Base-by-base conservation (phyloP, 2,329 filamentous ascomycete genomes). In the Colletotrichum sp. region DNA sequence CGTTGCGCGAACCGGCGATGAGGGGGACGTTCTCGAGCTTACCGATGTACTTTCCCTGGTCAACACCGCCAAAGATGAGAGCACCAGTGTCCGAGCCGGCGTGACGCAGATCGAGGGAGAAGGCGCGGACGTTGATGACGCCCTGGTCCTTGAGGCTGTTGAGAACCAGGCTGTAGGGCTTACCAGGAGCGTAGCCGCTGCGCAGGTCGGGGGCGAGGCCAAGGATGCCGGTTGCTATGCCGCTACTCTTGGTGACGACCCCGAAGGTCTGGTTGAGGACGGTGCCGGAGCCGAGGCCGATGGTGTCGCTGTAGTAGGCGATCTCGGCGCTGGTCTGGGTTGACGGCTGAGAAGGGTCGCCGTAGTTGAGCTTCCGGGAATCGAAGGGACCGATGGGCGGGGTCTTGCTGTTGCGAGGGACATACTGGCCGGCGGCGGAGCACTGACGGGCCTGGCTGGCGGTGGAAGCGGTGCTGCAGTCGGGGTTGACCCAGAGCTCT, bases 401-500 rank as follows among this genome's bases (percentile, higher is more conserved):
- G 8, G 84, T 85, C 6, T 80, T 79, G 18, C 89, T 90, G 64
- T 83, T 80, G 1, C 70, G 71, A 7, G 87, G 86, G 55, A 89
- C 83, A 78, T 89, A 91, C 55, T 84, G 81, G 5, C 89, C 86
- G 68, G 88, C 88, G 0, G 77, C 52, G 0, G 77, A 15, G 79
- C 89, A 91, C 62, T 86, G 84, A 0, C 81, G 69, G 5, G 80
- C 78, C 44, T 87, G 82, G 2, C 79, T 78, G 8, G 81, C 77
- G 7, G 82, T 81, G 7, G 81, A 84, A 1, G 88, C 84, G 7
- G 83, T 84, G 6, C 79, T 69, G 79, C 89, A 91, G 69, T 86
- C 82, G 2, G 89, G 89, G 75, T 91, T 89, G 59, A 90, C 87
- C 89, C 89, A 91, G 9, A 91, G 85, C 80, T 90, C 88, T 77